These are phyloP conservation scores for Carex sylvatica DNA, from an alignment of 202 grass and related monocot genomes.

Conservation along the genomic window DNA sequence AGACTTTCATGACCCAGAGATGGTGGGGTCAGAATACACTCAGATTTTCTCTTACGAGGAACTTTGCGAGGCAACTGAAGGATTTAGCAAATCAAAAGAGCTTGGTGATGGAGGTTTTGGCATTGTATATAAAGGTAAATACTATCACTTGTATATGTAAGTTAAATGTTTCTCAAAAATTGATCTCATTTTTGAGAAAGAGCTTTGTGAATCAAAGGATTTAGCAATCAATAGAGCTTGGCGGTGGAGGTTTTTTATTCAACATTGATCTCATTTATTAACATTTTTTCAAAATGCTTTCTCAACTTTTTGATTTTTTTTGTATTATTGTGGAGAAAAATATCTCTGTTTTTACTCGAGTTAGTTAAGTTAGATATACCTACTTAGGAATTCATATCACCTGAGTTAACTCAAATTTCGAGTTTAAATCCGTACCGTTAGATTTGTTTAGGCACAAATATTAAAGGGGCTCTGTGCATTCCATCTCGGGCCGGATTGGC, in stretches of 20 bases:
- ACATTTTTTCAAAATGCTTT: neutral
- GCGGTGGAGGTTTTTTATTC: neutral
- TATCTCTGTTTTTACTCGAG: neutral
- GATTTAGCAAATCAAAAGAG: conserved; percentile 58
- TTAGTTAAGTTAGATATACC: neutral
- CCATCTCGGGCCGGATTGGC: no score
- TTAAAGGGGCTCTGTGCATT: no score
- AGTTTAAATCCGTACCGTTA: no score
- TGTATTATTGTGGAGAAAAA: neutral
- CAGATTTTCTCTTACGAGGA: conserved; percentile 78
- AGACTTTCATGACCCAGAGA: conserved; percentile 53
- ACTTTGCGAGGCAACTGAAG: conserved; percentile 61
- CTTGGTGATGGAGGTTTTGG: conserved; percentile 90
- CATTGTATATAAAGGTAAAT: conserved; percentile 75
- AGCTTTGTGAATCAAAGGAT: no score
- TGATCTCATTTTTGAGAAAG: no score
- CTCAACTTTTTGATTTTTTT: neutral
- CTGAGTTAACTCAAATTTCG: no score
- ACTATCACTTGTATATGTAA: no score
- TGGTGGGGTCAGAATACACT: conserved; percentile 27
- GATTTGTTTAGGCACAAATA: no score
- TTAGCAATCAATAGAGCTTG: no score
- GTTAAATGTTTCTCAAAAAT: no score
- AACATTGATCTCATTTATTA: neutral
- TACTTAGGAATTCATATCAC: no score